Base-by-base conservation (phyloP, 1,139 yeast genomes). In the Casaregolazyma lundiana region DNA sequence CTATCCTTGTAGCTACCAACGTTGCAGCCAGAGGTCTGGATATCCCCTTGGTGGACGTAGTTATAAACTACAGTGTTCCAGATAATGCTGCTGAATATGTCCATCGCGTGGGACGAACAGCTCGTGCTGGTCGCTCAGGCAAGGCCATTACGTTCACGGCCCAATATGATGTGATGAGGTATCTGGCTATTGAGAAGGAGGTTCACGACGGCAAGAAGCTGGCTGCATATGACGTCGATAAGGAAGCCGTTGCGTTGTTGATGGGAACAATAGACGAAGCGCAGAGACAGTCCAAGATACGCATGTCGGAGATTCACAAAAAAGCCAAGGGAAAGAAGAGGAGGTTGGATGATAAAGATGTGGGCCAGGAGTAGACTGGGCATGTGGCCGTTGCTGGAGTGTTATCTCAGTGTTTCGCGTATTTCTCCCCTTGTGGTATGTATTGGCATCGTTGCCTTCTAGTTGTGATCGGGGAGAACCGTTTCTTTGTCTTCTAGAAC, bases 11-110 rank as follows among this genome's bases (percentile, higher is more conserved):
- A 6, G 98, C 98, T 8, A 92, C 98, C 0, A 97, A 92, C 69
- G 98, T 92, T 38, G 98, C 97, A 8, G 96, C 98, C 1, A 80
- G 98, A 70, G 98, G 98, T 50, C 76, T 92, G 55, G 98, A 92
- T 76, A 92, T 92, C 52, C 98, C 98, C 5, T 75, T 84, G 20
- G 98, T 92, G 37, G 98, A 92, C 65, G 75, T 87, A 46, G 98
- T 92, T 42, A 76, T 92, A 51, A 92, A 92, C 66, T 92, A 88
- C 63, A 96, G 90, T 63, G 89, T 92, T 26, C 99, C 98, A 11
- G 92, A 95, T 8, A 97, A 94, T 61, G 89, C 97, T n/a, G 94
- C 94, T 62, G 95, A 97, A 1, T 92, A 94, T 59, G 90, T 94
- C 56, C 98, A 92, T 66, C 77, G 98, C 62, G 98, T 92, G 16